phyloP scores from a whole-genome alignment of 1,284 basidiomycete genomes.

The Ustilago esculenta region DNA sequence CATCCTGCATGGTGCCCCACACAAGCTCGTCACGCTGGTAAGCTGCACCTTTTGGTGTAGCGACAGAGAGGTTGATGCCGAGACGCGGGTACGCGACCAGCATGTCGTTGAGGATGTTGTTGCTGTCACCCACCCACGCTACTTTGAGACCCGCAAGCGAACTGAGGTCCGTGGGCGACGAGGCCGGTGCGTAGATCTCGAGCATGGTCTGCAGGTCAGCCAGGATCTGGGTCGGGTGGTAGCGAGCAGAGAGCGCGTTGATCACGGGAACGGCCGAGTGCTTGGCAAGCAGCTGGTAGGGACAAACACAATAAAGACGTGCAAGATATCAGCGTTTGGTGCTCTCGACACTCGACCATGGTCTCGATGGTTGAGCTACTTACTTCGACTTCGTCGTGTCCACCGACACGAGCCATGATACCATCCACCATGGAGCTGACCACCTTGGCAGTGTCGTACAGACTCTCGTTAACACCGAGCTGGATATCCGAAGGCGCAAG shows the following conservation, averaged over 20 bases:
- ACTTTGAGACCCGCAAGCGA: conserved; percentile 66
- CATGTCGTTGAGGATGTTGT: conserved; percentile 97
- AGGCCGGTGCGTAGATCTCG: conserved; percentile 72
- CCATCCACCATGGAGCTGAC: conserved; percentile 96
- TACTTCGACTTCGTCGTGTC: conserved; percentile 84
- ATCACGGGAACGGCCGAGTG: conserved; percentile 91
- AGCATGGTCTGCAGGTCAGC: conserved; percentile 91
- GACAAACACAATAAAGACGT: conserved; percentile 40
- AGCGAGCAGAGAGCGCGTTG: conserved; percentile 92
- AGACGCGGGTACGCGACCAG: conserved; percentile 91
- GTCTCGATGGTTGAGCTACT: conserved; percentile 70
- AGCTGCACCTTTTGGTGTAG: conserved; percentile 74
- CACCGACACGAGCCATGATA: conserved; percentile 94
- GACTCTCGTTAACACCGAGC: conserved; percentile 91
- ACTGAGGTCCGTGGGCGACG: conserved; percentile 68
- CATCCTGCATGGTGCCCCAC: conserved; percentile 69
- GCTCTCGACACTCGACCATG: too few relatives aligned
- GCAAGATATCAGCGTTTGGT: too few relatives aligned
- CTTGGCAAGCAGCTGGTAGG: conserved; percentile 75
- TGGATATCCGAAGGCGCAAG: conserved; percentile 92
- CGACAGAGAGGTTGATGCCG: conserved; percentile 86
- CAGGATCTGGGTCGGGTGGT: conserved; percentile 95
- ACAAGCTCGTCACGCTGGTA: conserved; percentile 84
- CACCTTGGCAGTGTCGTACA: conserved; percentile 80
- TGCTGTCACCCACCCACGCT: conserved; percentile 93